A percentile compares a stretch with the other conserved stretches of the same genome.
Evolutionary conservation across 1,139 yeast genomes (phyloP).

Genomic region (Kodamaea sp.): DNA sequence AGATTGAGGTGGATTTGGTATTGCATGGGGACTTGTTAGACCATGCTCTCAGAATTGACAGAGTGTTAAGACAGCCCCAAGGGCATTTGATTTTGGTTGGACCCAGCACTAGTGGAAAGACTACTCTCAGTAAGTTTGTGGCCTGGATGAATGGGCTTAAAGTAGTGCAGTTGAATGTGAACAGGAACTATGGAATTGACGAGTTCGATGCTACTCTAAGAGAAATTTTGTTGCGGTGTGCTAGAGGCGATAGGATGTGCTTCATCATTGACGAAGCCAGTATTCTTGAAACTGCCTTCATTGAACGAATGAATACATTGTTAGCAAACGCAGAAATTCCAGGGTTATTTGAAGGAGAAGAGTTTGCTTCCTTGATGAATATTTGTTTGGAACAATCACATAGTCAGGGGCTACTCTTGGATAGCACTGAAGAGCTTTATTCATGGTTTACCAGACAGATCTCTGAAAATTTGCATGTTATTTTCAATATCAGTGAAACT

Average conservation of each 20-base stretch:
- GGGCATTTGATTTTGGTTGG: conserved; percentile 94
- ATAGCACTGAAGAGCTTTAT: conserved; percentile 71
- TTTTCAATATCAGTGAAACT: conserved; percentile 72
- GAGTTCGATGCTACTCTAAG: conserved; percentile 73
- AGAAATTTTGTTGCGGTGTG: conserved; percentile 47
- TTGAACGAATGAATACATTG: conserved; percentile 90
- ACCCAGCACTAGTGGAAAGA: conserved; percentile 79
- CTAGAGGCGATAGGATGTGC: conserved; percentile 63
- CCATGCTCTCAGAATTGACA: conserved; percentile 75
- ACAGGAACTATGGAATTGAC: conserved; percentile 51
- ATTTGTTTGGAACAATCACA: conserved; percentile 62
- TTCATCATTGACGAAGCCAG: conserved; percentile 81
- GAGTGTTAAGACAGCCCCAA: conserved; percentile 82
- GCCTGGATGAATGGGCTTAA: conserved; percentile 88
- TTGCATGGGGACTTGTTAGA: conserved; percentile 73
- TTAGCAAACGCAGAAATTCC: conserved; percentile 93
- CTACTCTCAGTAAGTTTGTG: conserved; percentile 76
- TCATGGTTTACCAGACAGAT: conserved; percentile 74
- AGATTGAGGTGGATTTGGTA: conserved; percentile 59
- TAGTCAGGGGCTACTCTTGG: conserved; percentile 62
- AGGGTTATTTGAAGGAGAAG: conserved; percentile 83
- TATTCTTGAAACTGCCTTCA: conserved; percentile 71
- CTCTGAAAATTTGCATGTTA: conserved; percentile 74
- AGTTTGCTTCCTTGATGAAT: conserved; percentile 52
- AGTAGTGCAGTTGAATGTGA: conserved; percentile 59